Base-by-base conservation (phyloP, 768 basidiomycete species). In the Neoboletus subvelutipes region DNA sequence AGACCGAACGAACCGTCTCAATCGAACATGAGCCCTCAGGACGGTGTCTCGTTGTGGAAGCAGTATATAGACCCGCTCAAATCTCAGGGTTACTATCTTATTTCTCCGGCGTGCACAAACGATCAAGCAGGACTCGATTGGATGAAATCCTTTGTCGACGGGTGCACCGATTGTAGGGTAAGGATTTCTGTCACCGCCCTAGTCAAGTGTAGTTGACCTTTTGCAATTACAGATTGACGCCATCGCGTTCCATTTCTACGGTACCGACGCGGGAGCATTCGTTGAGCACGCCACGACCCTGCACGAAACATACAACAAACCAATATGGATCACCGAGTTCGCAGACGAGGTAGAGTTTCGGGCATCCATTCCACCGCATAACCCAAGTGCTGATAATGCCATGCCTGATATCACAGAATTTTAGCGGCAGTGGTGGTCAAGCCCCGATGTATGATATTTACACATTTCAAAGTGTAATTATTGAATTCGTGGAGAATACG, bases 161-260 rank as follows among this genome's bases (percentile, higher is more conserved):
- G 71, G 2, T 90, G 89, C 71, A 49, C 60, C 0, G 80, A 73
- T 42, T 85, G 86, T 71, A 65, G 58, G 8, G 88, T 88, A 56
- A 24, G 85, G 71, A 20, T 47, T 42, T 52, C 61, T 52, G 6
- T 36, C 20, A 8, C 20, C 18, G 17, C 5, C 2, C 1, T 18
- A 15, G 17, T 12, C 18, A 4, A 5, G 46, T 20, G 1, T 61
- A 8, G 18, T n/a, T 20, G 48, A 34, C 46, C 40, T 29, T n/a
- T n/a, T 39, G 52, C 51, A 57, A 39, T n/a, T 4, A 24, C 50
- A 89, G 87, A 61, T 89, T 50, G 79, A 85, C 66, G 78, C 71
- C 36, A 52, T 88, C n/a, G 83, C 85, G 31, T 56, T 86, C 46
- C 93, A 96, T 69, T 89, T 77, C 71, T 95, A 95, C 66, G 85